These are phyloP conservation scores for Myriangium duriaei DNA, from an alignment of 2,329 filamentous ascomycete genomes.

Conservation along the genomic window DNA sequence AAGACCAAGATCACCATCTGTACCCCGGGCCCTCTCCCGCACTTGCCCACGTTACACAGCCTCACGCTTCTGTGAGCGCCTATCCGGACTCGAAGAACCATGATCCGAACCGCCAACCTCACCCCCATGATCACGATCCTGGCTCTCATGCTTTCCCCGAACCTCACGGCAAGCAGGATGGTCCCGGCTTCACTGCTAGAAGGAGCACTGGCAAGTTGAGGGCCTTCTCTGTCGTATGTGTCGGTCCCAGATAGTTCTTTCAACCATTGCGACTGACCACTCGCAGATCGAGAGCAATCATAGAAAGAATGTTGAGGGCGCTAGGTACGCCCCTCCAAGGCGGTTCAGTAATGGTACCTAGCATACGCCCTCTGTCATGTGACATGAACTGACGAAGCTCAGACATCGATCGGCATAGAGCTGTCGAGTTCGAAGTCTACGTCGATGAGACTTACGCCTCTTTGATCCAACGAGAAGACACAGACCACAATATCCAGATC, in stretches of 20 bases:
- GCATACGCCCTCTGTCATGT: not conserved
- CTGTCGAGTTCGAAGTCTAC: conserved; percentile 38
- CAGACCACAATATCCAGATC: conserved; percentile 89
- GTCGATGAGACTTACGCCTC: conserved; percentile 73
- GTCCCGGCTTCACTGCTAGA: conserved; percentile 5
- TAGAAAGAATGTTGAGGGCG: conserved; percentile 9
- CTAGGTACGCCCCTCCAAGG: conserved; percentile 7
- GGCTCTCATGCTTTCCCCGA: too few relatives aligned
- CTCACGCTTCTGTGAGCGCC: not conserved
- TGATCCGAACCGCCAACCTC: too few relatives aligned
- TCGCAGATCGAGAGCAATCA: conserved; percentile 5
- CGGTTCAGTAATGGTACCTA: conserved; percentile 7
- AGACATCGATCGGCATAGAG: conserved; percentile 6
- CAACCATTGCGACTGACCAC: not conserved
- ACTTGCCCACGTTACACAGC: too few relatives aligned
- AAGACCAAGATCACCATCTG: not conserved
- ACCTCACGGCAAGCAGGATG: not conserved
- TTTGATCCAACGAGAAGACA: conserved; percentile 76
- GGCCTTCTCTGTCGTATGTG: conserved; percentile 7
- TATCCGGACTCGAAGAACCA: not conserved
- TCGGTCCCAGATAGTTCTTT: not conserved
- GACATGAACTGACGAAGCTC: not conserved
- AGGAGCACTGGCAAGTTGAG: conserved; percentile 8
- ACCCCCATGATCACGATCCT: too few relatives aligned
- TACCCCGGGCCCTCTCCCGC: not conserved